Evolutionary conservation across 805 yeast genomes (phyloP).

Genomic region (Clavispora vitiphila): DNA sequence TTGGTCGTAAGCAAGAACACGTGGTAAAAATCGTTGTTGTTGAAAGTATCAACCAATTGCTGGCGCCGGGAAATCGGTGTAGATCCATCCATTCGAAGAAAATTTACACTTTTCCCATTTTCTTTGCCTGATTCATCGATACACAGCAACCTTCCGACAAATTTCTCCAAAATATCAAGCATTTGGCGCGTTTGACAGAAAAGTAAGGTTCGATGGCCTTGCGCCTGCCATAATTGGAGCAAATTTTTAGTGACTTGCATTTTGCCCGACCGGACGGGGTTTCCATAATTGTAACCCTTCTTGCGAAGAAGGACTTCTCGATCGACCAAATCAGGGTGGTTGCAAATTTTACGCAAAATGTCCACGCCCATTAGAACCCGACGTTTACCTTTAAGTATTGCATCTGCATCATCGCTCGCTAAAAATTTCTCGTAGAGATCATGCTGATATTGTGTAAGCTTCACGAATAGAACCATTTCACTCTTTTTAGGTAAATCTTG

Average conservation of each 20-base stretch:
- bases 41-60: conserved; percentile 73
- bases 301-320: conserved; percentile 33
- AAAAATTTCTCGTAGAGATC: conserved; percentile 70
- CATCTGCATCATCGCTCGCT: conserved; percentile 66
- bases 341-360: conserved; percentile 84
- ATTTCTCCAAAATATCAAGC: conserved; percentile 79
- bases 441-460: conserved; percentile 71
- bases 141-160: conserved; percentile 38
- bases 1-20: conserved; percentile 85
- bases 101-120: conserved; percentile 32
- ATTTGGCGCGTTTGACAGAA: conserved; percentile 93
- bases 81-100: conserved; percentile 89
- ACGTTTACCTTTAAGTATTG: conserved; percentile 69
- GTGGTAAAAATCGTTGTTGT: conserved; percentile 49
- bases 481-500: conserved; percentile 88
- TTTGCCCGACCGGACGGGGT: conserved; percentile 71
- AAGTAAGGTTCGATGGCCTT: conserved; percentile 74
- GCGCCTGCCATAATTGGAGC: conserved; percentile 67
- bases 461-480: conserved; percentile 91
- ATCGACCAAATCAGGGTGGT: conserved; percentile 84
- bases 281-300: conserved; percentile 44
- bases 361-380: conserved; percentile 89
- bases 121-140: neutral
- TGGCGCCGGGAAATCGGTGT: conserved; percentile 80
- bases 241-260: conserved; percentile 82